phyloP scores from a whole-genome alignment of 1,284 basidiomycete species.

The Volvariella volvacea region DNA sequence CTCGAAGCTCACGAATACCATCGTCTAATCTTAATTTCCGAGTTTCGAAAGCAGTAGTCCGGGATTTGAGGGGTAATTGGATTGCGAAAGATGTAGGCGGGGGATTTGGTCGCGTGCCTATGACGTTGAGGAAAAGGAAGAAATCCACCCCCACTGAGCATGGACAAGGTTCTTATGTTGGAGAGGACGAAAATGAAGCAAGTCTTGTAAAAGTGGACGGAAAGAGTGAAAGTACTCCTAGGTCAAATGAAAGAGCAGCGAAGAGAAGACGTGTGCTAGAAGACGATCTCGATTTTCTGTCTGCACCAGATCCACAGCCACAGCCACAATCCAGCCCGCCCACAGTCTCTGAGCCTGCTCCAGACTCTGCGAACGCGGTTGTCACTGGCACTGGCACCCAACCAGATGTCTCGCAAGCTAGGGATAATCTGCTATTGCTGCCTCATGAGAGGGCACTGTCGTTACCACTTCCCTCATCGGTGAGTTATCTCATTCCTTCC shows the following conservation, averaged over 20 bases:
- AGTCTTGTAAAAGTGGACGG: constrained; percentile 10
- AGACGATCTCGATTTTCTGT: constrained; percentile 20
- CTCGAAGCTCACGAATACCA: constrained; percentile 39
- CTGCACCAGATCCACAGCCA: background rate
- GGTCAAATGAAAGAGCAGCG: constrained; percentile 9
- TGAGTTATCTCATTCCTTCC: constrained; percentile 19
- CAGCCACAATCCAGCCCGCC: no score
- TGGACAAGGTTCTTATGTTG: constrained; percentile 6
- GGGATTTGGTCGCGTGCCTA: constrained; percentile 20
- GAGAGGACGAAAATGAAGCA: constrained; percentile 15
- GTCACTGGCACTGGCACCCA: background rate
- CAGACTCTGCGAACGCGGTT: no score
- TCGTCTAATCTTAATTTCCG: constrained; percentile 19
- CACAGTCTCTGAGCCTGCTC: no score
- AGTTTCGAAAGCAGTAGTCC: constrained; percentile 19
- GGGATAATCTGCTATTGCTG: background rate
- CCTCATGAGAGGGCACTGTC: background rate
- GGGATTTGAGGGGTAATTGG: constrained; percentile 37
- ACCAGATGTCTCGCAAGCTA: background rate
- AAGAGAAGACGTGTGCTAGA: constrained; percentile 20
- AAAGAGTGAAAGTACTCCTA: constrained; percentile 9
- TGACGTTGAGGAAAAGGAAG: constrained; percentile 10
- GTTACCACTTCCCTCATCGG: constrained; percentile 37
- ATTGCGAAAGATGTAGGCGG: constrained; percentile 35
- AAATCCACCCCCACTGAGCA: constrained; percentile 13